Evolutionary conservation across 345 rosid species (phyloP).

Genomic region (Angophora floribunda): DNA sequence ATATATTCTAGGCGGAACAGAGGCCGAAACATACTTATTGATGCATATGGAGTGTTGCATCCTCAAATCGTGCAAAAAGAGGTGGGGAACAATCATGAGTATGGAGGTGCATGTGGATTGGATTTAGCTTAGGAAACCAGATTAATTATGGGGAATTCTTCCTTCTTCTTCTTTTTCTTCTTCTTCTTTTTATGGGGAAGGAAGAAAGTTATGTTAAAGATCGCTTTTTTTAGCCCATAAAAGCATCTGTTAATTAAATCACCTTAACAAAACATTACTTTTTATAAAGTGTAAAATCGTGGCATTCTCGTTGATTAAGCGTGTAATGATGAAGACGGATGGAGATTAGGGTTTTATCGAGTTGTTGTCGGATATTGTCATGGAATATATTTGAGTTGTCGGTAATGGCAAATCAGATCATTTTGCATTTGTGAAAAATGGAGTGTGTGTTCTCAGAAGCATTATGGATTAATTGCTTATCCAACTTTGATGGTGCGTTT

Average conservation of each 20-base stretch:
- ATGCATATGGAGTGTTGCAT: background rate
- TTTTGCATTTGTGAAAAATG: background rate
- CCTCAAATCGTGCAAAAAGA: background rate
- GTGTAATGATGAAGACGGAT: background rate
- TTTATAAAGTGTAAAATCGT: background rate
- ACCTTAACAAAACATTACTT: background rate
- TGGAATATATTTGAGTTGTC: background rate
- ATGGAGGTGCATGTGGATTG: background rate
- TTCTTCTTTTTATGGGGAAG: background rate
- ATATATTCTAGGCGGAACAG: background rate
- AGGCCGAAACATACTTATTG: background rate
- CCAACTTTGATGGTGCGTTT: background rate
- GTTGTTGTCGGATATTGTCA: background rate
- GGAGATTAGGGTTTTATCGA: background rate
- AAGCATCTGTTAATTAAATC: background rate
- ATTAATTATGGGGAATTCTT: background rate
- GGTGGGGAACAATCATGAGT: background rate
- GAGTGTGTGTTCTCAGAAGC: background rate
- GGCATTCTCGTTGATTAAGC: background rate
- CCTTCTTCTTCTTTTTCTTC: too few species aligned
- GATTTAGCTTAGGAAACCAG: background rate
- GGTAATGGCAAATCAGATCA: too few species aligned
- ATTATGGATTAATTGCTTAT: background rate
- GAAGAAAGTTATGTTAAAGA: background rate
- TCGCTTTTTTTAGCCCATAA: background rate